Evolutionary conservation across 2,329 filamentous ascomycete genomes (phyloP).

Genomic region (Trichoderma gracile): DNA sequence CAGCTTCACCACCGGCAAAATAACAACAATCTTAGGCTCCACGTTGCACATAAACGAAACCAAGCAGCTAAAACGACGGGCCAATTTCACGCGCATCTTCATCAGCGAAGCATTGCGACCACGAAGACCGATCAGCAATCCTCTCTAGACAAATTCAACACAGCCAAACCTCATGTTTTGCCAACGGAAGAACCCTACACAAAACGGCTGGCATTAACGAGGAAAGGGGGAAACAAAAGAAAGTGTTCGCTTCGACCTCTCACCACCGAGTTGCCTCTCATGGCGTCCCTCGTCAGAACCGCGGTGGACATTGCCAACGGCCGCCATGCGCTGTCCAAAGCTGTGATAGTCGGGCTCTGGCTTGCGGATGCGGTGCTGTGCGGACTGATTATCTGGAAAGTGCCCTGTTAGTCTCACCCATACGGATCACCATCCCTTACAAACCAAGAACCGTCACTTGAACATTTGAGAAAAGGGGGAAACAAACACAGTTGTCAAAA

Average conservation of each 20-base stretch:
- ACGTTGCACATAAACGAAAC: slow-evolving; percentile 11
- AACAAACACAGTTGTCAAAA: background rate
- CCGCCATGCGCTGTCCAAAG: slow-evolving; percentile 50
- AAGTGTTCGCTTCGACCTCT: background rate
- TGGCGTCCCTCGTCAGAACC: slow-evolving; percentile 38
- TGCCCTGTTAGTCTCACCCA: slow-evolving; percentile 67
- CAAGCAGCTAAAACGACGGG: background rate
- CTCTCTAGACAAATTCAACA: no score
- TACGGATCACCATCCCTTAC: no score
- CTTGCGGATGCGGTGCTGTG: slow-evolving; percentile 72
- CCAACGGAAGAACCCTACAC: background rate
- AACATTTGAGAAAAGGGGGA: background rate
- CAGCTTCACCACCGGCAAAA: background rate
- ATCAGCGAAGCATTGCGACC: background rate
- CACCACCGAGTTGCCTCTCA: slow-evolving; percentile 24
- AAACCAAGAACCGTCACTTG: no score
- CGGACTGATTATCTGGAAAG: slow-evolving; percentile 71
- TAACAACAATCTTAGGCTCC: background rate
- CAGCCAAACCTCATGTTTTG: background rate
- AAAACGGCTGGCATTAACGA: background rate
- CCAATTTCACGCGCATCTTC: background rate
- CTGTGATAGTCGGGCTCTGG: slow-evolving; percentile 63
- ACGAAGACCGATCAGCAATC: background rate
- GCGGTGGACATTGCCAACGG: slow-evolving; percentile 50
- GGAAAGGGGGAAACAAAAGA: background rate